Conservation (phyloP, 345 rosid species). For the Crucihimalaya himalaica region DNA sequence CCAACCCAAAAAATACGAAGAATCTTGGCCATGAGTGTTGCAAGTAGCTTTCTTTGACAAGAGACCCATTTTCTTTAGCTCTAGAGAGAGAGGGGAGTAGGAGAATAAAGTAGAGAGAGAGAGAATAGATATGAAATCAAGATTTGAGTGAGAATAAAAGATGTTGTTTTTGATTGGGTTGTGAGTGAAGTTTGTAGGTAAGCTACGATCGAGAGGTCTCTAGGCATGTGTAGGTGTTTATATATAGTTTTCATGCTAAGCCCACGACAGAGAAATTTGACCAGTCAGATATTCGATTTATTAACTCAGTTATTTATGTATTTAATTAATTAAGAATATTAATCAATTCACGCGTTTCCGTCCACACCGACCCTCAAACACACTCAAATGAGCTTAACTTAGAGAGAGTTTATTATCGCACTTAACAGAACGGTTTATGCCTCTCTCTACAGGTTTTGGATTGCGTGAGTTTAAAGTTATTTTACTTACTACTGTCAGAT, state of each 20-base stretch:
- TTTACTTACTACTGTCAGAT: neutral
- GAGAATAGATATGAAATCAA: slow-evolving; percentile 1
- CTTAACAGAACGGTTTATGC: slow-evolving; percentile 12
- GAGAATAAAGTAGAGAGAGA: slow-evolving; percentile 2
- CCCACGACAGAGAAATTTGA: slow-evolving; percentile 38
- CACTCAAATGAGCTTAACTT: slow-evolving; percentile 31
- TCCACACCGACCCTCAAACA: slow-evolving; percentile 41
- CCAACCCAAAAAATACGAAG: slow-evolving; percentile 83
- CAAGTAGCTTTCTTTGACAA: slow-evolving; percentile 66
- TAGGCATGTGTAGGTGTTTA: slow-evolving; percentile 42
- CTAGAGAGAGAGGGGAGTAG: neutral
- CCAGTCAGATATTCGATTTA: slow-evolving; percentile 21
- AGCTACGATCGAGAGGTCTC: slow-evolving; percentile 39
- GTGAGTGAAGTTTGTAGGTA: slow-evolving; percentile 42
- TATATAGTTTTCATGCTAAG: slow-evolving; percentile 36
- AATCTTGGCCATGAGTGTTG: slow-evolving; percentile 73
- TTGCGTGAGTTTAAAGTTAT: slow-evolving; percentile 27
- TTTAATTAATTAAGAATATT: slow-evolving; percentile 13
- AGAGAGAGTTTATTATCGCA: neutral
- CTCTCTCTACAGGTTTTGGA: neutral
- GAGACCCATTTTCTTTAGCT: slow-evolving; percentile 47
- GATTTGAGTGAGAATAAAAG: slow-evolving; percentile 29
- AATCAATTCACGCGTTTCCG: slow-evolving; percentile 42
- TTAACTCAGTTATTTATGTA: neutral
- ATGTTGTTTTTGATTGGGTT: slow-evolving; percentile 27